Conservation (phyloP, 129 eudicot genomes). For the Artemisia annua region DNA sequence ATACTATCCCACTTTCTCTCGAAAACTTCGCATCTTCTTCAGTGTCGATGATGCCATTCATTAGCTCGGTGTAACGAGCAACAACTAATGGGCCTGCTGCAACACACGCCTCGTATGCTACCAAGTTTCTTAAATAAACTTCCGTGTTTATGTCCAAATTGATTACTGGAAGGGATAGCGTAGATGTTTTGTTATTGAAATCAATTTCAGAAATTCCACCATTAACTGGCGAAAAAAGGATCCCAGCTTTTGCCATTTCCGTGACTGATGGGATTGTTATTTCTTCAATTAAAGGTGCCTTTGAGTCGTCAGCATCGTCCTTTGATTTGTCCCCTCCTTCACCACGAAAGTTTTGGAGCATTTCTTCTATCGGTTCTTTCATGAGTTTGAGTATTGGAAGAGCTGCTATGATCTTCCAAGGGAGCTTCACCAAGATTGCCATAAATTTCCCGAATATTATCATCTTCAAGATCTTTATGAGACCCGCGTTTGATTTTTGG, state of each 20-base stretch:
- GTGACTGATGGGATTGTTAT: too few species aligned
- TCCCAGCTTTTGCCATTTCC: too few species aligned
- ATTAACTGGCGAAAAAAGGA: too few species aligned
- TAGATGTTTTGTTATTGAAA: too few species aligned
- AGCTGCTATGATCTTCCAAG: conserved; percentile 51
- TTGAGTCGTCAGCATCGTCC: too few species aligned
- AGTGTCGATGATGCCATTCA: conserved; percentile 80
- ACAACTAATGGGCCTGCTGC: conserved; percentile 61
- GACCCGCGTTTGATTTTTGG: conserved; percentile 23
- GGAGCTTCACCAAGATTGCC: conserved; percentile 31
- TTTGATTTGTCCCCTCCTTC: too few species aligned
- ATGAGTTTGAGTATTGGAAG: conserved; percentile 48
- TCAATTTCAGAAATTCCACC: too few species aligned
- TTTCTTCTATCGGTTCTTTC: conserved; percentile 36
- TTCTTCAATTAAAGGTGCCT: too few species aligned
- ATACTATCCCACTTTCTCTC: conserved; percentile 40
- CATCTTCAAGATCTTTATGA: conserved; percentile 25
- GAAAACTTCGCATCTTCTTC: conserved; percentile 52
- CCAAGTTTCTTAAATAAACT: conserved; percentile 58
- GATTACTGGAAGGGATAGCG: too few species aligned
- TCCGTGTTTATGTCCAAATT: conserved; percentile 50
- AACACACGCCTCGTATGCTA: conserved; percentile 70
- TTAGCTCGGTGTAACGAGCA: conserved; percentile 74
- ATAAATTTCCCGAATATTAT: conserved; percentile 35
- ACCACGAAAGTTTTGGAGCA: background rate